phyloP scores from a whole-genome alignment of 768 basidiomycete genomes.

The Cyclocybe cylindracea region DNA sequence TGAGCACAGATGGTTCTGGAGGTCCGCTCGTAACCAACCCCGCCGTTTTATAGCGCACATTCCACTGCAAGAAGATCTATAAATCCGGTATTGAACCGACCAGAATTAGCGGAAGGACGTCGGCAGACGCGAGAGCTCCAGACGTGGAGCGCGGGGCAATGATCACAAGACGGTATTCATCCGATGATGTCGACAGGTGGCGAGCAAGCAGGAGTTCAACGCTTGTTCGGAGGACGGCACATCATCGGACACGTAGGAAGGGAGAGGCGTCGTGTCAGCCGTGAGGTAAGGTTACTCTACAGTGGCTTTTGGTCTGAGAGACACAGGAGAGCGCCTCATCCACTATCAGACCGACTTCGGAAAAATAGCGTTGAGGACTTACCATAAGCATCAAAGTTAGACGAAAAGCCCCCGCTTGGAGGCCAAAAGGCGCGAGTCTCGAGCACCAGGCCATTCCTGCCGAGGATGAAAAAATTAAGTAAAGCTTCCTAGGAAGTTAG shows the following conservation, averaged over 20 bases:
- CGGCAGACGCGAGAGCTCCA: slow-evolving; percentile 17
- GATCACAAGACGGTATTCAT: slow-evolving; percentile 33
- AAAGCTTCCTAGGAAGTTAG: not conserved
- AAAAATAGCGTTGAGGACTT: slow-evolving; percentile 5
- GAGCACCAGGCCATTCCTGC: too few relatives aligned
- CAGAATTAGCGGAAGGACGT: slow-evolving; percentile 25
- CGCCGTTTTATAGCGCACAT: slow-evolving; percentile 20
- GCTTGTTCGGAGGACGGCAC: slow-evolving; percentile 11
- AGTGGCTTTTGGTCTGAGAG: slow-evolving; percentile 2
- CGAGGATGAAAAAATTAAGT: too few relatives aligned
- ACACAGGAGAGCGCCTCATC: slow-evolving; percentile 1
- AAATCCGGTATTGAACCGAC: slow-evolving; percentile 41
- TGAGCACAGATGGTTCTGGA: slow-evolving; percentile 12
- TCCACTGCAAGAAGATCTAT: slow-evolving; percentile 12
- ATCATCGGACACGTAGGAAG: slow-evolving; percentile 17
- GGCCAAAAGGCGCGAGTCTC: too few relatives aligned
- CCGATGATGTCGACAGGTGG: slow-evolving; percentile 13
- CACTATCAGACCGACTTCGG: slow-evolving; percentile 9
- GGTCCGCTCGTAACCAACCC: not conserved
- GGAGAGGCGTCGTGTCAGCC: not conserved
- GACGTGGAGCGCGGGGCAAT: slow-evolving; percentile 5
- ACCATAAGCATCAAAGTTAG: too few relatives aligned
- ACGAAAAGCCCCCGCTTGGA: too few relatives aligned
- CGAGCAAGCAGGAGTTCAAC: not conserved
- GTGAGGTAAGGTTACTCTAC: not conserved